Evolutionary conservation across 805 yeast species (phyloP), one percentile per base, ranked within the genome.

Genomic region (Naumovozyma castellii): DNA sequence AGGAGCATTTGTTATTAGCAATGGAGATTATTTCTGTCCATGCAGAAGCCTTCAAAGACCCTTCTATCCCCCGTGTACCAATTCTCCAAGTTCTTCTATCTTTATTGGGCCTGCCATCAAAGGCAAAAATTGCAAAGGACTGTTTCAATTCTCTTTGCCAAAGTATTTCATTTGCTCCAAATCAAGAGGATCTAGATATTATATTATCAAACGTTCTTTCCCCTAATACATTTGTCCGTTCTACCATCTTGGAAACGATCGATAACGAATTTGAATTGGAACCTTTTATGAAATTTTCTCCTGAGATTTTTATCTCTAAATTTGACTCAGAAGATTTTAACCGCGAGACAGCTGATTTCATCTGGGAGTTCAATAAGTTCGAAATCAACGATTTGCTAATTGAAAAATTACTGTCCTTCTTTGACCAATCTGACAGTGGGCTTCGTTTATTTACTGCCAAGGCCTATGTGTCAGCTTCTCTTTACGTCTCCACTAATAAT

Each of bases 361-460:
- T 92, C 43, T 92, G 97, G 97, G 72, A 75, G 27, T 95, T 87
- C 48, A 84, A 78, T 56, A 65, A 66, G 2, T 78, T 80, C 43
- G 39, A 38, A 13, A 45, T 61, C 10, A 47, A 39, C 17, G 49
- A 49, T 15, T 47, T 53, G n/a, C 54, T 82, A 32, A 65, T 69
- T 3, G 50, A 51, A 0, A 61, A 64, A 3, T 66, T 79, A 1
- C 69, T 83, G 0, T 56, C 67, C 19, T 68, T 86, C 37, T 60
- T 77, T 25, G 76, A 69, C 18, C 69, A 71, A 39, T 54, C 55
- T 16, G 84, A 83, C 49, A 68, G 78, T 33, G 86, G 87, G 39
- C 61, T 86, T 37, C 73, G 97, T 44, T 58, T 76, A 6, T 79
- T 95, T 3, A 70, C 78, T 33, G 88, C 95, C 1, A 71, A 68